Evolutionary conservation across 192 early-diverging fungal species (phyloP).

Genomic region (Coemansia guatemalensis): DNA sequence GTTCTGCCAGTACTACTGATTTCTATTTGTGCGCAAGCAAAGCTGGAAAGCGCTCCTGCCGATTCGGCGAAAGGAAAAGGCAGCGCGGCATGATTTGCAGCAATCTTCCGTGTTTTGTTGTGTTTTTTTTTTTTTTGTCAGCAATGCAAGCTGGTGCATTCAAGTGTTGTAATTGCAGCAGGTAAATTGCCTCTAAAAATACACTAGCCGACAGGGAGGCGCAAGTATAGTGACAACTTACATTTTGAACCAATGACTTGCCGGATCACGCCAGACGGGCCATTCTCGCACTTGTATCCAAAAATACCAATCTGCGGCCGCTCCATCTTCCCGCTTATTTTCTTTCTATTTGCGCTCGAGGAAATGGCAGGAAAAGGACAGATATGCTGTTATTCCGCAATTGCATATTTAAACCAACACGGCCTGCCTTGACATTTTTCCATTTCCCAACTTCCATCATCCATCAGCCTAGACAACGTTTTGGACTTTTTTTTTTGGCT

Average conservation of each 20-base stretch:
- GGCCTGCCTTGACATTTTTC: neutral
- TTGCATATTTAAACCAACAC: neutral
- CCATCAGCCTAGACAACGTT: neutral
- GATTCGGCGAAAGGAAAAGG: too few species aligned
- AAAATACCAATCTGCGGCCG: neutral
- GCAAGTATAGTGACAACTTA: too few species aligned
- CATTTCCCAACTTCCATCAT: neutral
- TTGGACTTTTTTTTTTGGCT: conserved; percentile 7
- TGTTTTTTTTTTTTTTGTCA: conserved; percentile 1
- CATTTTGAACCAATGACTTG: neutral
- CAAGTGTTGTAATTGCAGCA: neutral
- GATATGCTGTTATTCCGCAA: conserved; percentile 6
- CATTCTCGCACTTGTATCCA: neutral
- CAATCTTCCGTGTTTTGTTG: neutral
- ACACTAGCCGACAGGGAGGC: neutral
- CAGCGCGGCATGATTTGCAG: neutral
- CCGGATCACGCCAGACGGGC: neutral
- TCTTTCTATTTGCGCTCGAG: neutral
- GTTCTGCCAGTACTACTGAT: conserved; percentile 39
- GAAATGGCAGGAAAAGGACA: neutral
- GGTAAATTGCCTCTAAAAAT: conserved; percentile 8
- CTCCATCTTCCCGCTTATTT: neutral
- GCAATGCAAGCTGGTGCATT: neutral
- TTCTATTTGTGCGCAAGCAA: neutral
- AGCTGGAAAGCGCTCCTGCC: neutral